Percentiles rank a stretch among this genome's conserved stretches.
phyloP scores from a whole-genome alignment of 2,329 filamentous ascomycete species.

The Cyclaneusma minus region DNA sequence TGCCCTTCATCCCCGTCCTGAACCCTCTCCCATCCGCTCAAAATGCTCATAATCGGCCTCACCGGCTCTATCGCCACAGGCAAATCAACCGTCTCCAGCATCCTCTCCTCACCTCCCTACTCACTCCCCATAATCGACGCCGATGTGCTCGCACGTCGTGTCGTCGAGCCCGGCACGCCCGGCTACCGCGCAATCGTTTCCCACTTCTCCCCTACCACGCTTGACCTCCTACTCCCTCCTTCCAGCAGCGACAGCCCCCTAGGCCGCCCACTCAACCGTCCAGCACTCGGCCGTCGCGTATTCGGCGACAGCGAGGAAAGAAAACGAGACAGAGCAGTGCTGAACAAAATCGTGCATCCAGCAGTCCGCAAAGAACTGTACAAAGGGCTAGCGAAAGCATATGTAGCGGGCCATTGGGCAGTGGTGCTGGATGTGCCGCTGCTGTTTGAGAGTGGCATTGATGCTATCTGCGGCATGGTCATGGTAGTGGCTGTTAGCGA shows the following conservation, averaged over 20 bases:
- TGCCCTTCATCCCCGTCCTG: too few species aligned
- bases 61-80: slow-evolving; percentile 96
- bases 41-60: slow-evolving; percentile 86
- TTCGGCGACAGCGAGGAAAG: slow-evolving; percentile 66
- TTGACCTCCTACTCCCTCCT: slow-evolving; percentile 61
- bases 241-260: slow-evolving; percentile 34
- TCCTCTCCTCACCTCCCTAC: slow-evolving; percentile 70
- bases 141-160: slow-evolving; percentile 79
- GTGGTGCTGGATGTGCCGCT: slow-evolving; percentile 87
- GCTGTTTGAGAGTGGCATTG: slow-evolving; percentile 77
- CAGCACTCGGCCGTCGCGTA: slow-evolving; percentile 69
- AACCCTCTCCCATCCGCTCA: too few species aligned
- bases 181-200: slow-evolving; percentile 72
- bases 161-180: slow-evolving; percentile 79
- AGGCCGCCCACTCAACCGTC: slow-evolving; percentile 67
- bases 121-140: slow-evolving; percentile 85
- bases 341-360: slow-evolving; percentile 88
- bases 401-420: slow-evolving; percentile 66
- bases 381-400: slow-evolving; percentile 53
- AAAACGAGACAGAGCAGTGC: slow-evolving; percentile 53
- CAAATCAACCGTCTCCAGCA: slow-evolving; percentile 84
- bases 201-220: slow-evolving; percentile 69
- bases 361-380: slow-evolving; percentile 77
- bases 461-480: slow-evolving; percentile 70
- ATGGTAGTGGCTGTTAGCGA: slow-evolving; percentile 77